phyloP scores from a whole-genome alignment of 495 filamentous ascomycete genomes.

The Monascus purpureus region DNA sequence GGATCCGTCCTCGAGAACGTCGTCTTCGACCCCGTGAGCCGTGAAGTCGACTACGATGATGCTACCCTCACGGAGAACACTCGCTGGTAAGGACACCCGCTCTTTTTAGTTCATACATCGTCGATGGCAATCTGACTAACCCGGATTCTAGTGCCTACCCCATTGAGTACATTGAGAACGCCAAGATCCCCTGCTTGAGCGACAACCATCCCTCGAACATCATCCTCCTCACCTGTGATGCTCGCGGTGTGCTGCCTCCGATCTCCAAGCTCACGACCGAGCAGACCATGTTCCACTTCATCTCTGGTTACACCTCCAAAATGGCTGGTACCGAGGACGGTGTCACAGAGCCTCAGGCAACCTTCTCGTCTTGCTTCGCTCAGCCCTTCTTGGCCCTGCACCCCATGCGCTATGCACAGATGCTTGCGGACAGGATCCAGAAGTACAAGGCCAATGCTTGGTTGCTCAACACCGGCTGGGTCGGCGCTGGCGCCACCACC shows the following conservation, averaged over 20 bases:
- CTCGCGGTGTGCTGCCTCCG: conserved; percentile 89
- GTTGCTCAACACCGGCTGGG: conserved; percentile 99
- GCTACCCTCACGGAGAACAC: conserved; percentile 94
- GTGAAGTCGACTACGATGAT: conserved; percentile 91
- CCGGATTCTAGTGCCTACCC: conserved; percentile 59
- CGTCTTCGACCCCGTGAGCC: conserved; percentile 83
- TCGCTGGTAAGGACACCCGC: no score
- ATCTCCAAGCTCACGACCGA: conserved; percentile 93
- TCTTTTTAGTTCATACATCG: background rate
- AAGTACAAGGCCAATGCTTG: conserved; percentile 92
- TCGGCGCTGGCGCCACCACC: conserved; percentile 85
- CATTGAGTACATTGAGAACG: conserved; percentile 96
- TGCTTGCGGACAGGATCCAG: conserved; percentile 96
- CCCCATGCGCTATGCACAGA: conserved; percentile 96
- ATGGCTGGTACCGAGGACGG: conserved; percentile 99
- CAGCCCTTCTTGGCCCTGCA: conserved; percentile 98
- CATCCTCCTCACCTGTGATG: conserved; percentile 94
- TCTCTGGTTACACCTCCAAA: conserved; percentile 98
- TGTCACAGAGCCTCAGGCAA: conserved; percentile 90
- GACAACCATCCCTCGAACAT: conserved; percentile 90
- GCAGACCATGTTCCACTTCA: conserved; percentile 99
- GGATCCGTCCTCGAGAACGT: conserved; percentile 97
- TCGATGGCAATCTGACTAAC: background rate
- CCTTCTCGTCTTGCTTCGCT: conserved; percentile 98
- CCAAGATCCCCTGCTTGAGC: conserved; percentile 90